Conservation (phyloP, 106 monocot species). For the Dendrobium huoshanense region DNA sequence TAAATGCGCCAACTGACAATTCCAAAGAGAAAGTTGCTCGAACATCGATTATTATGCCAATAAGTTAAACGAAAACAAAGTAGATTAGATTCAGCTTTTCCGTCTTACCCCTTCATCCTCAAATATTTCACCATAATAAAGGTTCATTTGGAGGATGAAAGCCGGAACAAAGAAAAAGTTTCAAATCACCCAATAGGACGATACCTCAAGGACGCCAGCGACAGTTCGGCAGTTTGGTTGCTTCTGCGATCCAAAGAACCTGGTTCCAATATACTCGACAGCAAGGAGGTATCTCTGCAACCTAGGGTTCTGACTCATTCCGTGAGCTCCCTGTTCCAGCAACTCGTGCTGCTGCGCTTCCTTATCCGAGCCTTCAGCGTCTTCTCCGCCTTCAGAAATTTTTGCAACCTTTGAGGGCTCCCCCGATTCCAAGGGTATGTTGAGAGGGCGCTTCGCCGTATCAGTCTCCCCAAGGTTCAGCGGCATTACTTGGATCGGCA, state of each 20-base stretch:
- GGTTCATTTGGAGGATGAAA: no score
- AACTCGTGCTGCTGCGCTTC: slow-evolving; percentile 1
- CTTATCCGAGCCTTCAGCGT: neutral
- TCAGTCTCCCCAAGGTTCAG: neutral
- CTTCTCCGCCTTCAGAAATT: slow-evolving; percentile 8
- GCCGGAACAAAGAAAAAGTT: neutral
- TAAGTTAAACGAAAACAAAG: neutral
- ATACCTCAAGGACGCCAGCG: slow-evolving; percentile 72
- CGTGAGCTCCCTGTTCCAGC: slow-evolving; percentile 3
- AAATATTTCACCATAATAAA: neutral
- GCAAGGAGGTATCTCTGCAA: slow-evolving; percentile 83
- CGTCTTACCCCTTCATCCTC: neutral
- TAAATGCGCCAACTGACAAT: neutral
- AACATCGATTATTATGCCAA: neutral
- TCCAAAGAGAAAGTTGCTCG: neutral
- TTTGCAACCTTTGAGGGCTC: slow-evolving; percentile 31
- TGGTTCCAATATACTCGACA: slow-evolving; percentile 84
- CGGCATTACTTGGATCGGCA: neutral
- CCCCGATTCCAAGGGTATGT: slow-evolving; percentile 14
- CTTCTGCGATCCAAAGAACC: slow-evolving; percentile 79
- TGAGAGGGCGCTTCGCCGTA: slow-evolving; percentile 23
- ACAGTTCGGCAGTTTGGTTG: slow-evolving; percentile 45
- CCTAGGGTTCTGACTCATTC: slow-evolving; percentile 35
- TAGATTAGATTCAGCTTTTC: neutral
- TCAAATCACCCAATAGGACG: neutral